These are phyloP conservation scores for Tephrocybe rancida DNA, from an alignment of 768 basidiomycete genomes.

Conservation along the genomic window DNA sequence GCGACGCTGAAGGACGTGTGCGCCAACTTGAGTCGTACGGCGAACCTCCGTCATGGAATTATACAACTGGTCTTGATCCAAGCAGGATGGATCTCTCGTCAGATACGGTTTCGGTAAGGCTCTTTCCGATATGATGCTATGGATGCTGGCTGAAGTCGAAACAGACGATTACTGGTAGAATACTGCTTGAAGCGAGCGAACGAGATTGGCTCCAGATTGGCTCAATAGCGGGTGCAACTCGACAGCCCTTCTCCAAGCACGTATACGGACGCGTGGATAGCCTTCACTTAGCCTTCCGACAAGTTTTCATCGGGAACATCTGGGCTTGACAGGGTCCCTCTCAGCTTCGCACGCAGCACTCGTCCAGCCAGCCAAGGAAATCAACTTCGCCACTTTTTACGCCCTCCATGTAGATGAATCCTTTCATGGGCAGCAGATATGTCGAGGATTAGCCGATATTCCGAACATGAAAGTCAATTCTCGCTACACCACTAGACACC, in stretches of 20 bases:
- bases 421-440: no score
- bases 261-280: neutral
- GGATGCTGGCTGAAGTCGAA: neutral
- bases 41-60: neutral
- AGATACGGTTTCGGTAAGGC: no score
- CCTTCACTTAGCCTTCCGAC: no score
- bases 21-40: neutral
- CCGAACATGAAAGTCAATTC: no score
- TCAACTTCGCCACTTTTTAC: no score
- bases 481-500: neutral
- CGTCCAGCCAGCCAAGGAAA: no score
- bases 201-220: neutral
- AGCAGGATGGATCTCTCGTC: neutral
- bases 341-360: no score
- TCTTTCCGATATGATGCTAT: neutral
- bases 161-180: neutral
- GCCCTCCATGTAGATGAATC: no score
- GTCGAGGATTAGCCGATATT: no score
- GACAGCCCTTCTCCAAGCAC: neutral
- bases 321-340: no score
- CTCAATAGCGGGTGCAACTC: neutral
- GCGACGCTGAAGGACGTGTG: constrained; percentile 10
- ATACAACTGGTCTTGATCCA: neutral
- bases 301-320: no score
- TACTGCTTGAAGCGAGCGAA: neutral